These are phyloP conservation scores for Chytriomyces confervae DNA, from an alignment of 192 early-diverging fungal species.

Conservation along the genomic window DNA sequence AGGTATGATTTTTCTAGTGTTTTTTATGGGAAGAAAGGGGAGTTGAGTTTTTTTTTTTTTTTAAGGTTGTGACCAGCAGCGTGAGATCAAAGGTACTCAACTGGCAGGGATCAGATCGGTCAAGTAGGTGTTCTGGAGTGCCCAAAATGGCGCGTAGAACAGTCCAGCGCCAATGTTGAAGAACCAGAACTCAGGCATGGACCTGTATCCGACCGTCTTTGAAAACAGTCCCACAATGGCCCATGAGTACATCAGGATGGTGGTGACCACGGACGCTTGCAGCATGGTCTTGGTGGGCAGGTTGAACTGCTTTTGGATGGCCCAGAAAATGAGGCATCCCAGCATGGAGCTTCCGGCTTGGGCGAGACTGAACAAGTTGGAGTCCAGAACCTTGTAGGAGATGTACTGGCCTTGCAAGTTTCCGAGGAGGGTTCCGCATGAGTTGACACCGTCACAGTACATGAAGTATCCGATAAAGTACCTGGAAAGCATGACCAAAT, in stretches of 20 bases:
- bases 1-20: constrained; percentile 51
- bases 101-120: constrained; percentile 46
- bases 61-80: too few species aligned
- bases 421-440: constrained; percentile 34
- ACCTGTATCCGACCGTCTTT: constrained; percentile 32
- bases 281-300: constrained; percentile 47
- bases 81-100: not conserved
- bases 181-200: constrained; percentile 33
- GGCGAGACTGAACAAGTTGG: constrained; percentile 39
- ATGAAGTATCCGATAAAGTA: constrained; percentile 52
- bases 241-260: constrained; percentile 45
- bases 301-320: constrained; percentile 41
- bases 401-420: constrained; percentile 42
- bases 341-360: constrained; percentile 46
- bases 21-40: too few species aligned
- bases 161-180: constrained; percentile 40
- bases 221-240: constrained; percentile 43
- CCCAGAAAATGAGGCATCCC: constrained; percentile 47
- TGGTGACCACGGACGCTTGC: constrained; percentile 42
- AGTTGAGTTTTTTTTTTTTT: too few species aligned
- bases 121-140: constrained; percentile 49
- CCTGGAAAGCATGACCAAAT: not conserved
- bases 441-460: constrained; percentile 43
- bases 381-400: constrained; percentile 26
- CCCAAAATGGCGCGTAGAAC: constrained; percentile 44